phyloP scores from a whole-genome alignment of 129 eudicot species.

The Flaveria ramosissima region DNA sequence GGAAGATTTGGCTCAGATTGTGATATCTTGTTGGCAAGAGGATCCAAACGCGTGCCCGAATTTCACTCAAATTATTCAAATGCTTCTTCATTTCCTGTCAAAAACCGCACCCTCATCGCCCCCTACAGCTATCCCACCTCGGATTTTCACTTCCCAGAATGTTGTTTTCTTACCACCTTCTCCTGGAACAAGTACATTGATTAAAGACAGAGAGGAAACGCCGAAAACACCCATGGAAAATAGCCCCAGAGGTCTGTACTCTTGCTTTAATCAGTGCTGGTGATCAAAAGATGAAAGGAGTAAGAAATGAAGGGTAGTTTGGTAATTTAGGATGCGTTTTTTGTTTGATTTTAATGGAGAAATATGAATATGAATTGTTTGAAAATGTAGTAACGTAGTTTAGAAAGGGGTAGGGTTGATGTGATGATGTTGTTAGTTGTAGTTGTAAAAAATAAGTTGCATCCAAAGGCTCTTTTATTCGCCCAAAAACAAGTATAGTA shows the following conservation, averaged over 20 bases:
- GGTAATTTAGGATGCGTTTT: constrained; percentile 3
- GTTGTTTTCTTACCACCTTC: constrained; percentile 60
- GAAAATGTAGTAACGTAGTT: background rate
- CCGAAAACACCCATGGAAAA: constrained; percentile 57
- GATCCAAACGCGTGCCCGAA: constrained; percentile 77
- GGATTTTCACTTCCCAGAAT: constrained; percentile 58
- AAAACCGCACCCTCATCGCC: constrained; percentile 43
- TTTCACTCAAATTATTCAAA: constrained; percentile 77
- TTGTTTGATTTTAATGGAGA: constrained; percentile 17
- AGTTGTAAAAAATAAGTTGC: constrained; percentile 47
- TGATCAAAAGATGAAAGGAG: constrained; percentile 23
- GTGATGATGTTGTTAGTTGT: constrained; percentile 37
- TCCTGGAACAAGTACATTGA: constrained; percentile 75
- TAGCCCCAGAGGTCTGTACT: constrained; percentile 47
- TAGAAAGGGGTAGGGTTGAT: constrained; percentile 34
- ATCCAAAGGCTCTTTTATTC: constrained; percentile 55
- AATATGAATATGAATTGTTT: constrained; percentile 3
- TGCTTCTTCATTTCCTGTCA: constrained; percentile 70
- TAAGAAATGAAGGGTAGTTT: background rate
- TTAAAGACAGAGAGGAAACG: constrained; percentile 44
- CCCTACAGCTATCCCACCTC: constrained; percentile 48
- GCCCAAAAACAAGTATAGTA: too few relatives aligned
- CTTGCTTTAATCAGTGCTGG: constrained; percentile 60
- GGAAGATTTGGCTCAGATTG: constrained; percentile 67
- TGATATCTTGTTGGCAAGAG: constrained; percentile 81